Evolutionary conservation across 257 asterid species (phyloP).

Genomic region (Fraxinus cuspidata): DNA sequence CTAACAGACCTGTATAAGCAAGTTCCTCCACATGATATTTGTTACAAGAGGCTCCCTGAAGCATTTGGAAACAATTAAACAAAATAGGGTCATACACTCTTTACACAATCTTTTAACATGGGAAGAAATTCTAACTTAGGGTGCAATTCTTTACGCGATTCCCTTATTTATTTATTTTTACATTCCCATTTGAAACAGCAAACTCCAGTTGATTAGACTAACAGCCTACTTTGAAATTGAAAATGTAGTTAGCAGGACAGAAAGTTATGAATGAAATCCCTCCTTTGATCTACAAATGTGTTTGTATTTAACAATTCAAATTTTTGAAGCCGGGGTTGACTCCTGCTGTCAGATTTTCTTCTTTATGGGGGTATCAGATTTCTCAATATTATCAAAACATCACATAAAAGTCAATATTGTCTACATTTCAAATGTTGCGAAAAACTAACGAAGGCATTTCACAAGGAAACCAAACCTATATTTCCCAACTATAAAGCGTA

Average conservation of each 20-base stretch:
- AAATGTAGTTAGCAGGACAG: not conserved
- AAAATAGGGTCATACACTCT: slow-evolving; percentile 12
- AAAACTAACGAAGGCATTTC: not conserved
- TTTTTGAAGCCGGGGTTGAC: not conserved
- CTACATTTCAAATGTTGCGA: too few species aligned
- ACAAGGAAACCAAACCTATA: not conserved
- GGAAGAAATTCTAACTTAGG: not conserved
- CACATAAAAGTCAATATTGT: too few species aligned
- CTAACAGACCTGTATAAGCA: slow-evolving; percentile 64
- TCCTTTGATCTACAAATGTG: not conserved
- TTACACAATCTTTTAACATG: slow-evolving; percentile 6
- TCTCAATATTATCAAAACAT: too few species aligned
- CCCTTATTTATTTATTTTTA: not conserved
- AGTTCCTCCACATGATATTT: slow-evolving; percentile 97
- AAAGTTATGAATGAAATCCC: not conserved
- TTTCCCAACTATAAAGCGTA: not conserved
- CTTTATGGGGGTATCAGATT: too few species aligned
- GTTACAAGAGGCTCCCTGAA: slow-evolving; percentile 92
- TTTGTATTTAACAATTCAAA: not conserved
- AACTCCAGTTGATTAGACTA: not conserved
- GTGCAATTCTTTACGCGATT: not conserved
- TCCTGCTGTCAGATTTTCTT: not conserved
- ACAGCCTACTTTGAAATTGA: not conserved
- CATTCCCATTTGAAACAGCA: not conserved
- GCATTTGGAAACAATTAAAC: slow-evolving; percentile 20